Percentiles rank a stretch among this genome's conserved stretches.
phyloP scores from a whole-genome alignment of 352 stramenopile species.

The Pythium volutum region DNA sequence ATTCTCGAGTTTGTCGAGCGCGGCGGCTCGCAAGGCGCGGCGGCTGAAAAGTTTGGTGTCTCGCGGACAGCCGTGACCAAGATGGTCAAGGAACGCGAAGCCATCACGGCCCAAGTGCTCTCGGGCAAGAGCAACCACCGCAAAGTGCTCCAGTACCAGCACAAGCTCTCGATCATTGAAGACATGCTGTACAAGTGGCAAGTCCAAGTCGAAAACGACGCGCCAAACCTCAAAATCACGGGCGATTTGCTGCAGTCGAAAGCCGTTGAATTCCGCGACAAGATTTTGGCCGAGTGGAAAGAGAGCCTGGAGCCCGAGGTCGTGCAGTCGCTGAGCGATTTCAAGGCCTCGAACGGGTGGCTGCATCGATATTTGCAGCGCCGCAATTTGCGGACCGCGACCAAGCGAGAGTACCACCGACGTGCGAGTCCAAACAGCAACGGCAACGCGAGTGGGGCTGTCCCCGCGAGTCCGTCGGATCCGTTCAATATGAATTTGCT shows the following conservation, averaged over 20 bases:
- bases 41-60: slow-evolving; percentile 77
- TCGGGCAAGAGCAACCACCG: slow-evolving; percentile 67
- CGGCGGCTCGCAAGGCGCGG: slow-evolving; percentile 67
- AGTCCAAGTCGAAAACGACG: slow-evolving; percentile 70
- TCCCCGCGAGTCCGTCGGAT: slow-evolving; percentile 14
- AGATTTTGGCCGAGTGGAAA: slow-evolving; percentile 71
- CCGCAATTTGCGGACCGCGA: slow-evolving; percentile 59
- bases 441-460: not conserved
- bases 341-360: slow-evolving; percentile 85
- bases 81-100: slow-evolving; percentile 82
- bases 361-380: slow-evolving; percentile 75
- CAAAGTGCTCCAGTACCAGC: slow-evolving; percentile 81
- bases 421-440: slow-evolving; percentile 5
- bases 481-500: slow-evolving; percentile 25
- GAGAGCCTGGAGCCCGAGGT: slow-evolving; percentile 67
- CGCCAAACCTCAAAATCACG: slow-evolving; percentile 64
- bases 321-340: slow-evolving; percentile 74
- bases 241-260: slow-evolving; percentile 75
- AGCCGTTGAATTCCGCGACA: slow-evolving; percentile 80
- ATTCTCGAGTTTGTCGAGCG: slow-evolving; percentile 81
- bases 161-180: slow-evolving; percentile 83
- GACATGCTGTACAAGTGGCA: slow-evolving; percentile 88
- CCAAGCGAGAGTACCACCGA: slow-evolving; percentile 38
- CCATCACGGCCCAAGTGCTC: slow-evolving; percentile 65
- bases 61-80: slow-evolving; percentile 82